These are phyloP conservation scores for Hypericum androsaemum DNA, from an alignment of 345 rosid species.

Conservation along the genomic window DNA sequence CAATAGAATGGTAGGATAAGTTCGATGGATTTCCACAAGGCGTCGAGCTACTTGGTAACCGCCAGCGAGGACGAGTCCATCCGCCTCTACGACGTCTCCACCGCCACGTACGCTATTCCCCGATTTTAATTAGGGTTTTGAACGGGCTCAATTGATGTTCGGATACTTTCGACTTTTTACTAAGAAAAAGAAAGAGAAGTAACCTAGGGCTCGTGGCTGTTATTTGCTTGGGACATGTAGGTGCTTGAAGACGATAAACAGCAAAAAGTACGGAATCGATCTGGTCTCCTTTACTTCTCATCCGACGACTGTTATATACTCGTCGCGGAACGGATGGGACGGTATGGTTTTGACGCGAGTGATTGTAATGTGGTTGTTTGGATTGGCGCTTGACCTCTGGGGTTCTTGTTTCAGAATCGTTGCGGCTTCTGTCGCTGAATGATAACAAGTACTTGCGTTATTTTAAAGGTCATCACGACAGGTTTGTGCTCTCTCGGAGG, in stretches of 20 bases:
- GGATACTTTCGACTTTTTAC: no score
- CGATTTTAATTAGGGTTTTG: no score
- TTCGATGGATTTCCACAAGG: conserved; percentile 86
- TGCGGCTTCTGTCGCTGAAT: conserved; percentile 83
- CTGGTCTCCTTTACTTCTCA: conserved; percentile 82
- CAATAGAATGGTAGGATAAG: conserved; percentile 71
- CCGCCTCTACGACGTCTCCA: conserved; percentile 55
- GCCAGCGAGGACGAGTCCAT: conserved; percentile 98
- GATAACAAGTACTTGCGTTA: conserved; percentile 90
- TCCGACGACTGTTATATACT: conserved; percentile 88
- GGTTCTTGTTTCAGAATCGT: conserved; percentile 44
- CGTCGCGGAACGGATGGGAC: conserved; percentile 98
- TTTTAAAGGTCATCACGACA: conserved; percentile 97
- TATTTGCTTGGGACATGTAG: conserved; percentile 33
- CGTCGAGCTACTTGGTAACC: conserved; percentile 75
- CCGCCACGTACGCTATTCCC: conserved; percentile 18
- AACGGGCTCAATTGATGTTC: no score
- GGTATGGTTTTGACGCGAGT: conserved; percentile 35
- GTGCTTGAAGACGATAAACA: conserved; percentile 86
- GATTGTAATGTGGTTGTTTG: not conserved
- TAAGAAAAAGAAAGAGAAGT: no score
- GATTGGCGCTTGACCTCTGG: conserved; percentile 1
- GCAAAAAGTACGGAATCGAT: conserved; percentile 98
- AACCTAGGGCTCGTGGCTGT: no score
- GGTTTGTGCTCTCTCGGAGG: conserved; percentile 26